phyloP scores from a whole-genome alignment of 1,139 yeast species.

The Eremothecium coryli region DNA sequence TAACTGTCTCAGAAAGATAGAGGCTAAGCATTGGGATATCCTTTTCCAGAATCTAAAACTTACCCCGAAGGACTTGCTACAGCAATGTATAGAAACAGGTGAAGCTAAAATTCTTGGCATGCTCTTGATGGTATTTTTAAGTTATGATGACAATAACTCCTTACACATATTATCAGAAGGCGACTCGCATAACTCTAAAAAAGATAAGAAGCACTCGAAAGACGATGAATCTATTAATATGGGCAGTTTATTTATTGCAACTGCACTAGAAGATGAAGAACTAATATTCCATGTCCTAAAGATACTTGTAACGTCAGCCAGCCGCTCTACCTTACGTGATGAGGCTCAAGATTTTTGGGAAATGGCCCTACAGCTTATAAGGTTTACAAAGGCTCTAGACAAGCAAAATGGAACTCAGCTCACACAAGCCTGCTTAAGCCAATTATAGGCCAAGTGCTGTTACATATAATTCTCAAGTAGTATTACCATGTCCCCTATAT shows the following conservation, averaged over 20 bases:
- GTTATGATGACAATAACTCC: slow-evolving; percentile 30
- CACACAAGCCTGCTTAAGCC: slow-evolving; percentile 20
- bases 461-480: slow-evolving; percentile 1
- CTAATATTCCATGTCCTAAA: slow-evolving; percentile 35
- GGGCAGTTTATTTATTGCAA: slow-evolving; percentile 11
- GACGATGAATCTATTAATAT: slow-evolving; percentile 7
- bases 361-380: slow-evolving; percentile 39
- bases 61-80: slow-evolving; percentile 35
- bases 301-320: slow-evolving; percentile 32
- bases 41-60: slow-evolving; percentile 37
- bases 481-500: too few species aligned
- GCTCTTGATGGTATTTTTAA: slow-evolving; percentile 39
- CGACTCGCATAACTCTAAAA: slow-evolving; percentile 12
- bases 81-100: slow-evolving; percentile 32
- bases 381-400: slow-evolving; percentile 41
- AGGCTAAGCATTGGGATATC: slow-evolving; percentile 49
- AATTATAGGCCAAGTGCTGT: background rate
- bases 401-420: slow-evolving; percentile 22
- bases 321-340: slow-evolving; percentile 24
- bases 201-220: slow-evolving; percentile 10
- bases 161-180: background rate
- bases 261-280: slow-evolving; percentile 30
- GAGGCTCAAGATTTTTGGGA: slow-evolving; percentile 39
- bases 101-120: slow-evolving; percentile 40
- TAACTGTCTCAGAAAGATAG: slow-evolving; percentile 58